phyloP scores from a whole-genome alignment of 805 yeast genomes.

The Zygosaccharomyces gambellarensis region DNA sequence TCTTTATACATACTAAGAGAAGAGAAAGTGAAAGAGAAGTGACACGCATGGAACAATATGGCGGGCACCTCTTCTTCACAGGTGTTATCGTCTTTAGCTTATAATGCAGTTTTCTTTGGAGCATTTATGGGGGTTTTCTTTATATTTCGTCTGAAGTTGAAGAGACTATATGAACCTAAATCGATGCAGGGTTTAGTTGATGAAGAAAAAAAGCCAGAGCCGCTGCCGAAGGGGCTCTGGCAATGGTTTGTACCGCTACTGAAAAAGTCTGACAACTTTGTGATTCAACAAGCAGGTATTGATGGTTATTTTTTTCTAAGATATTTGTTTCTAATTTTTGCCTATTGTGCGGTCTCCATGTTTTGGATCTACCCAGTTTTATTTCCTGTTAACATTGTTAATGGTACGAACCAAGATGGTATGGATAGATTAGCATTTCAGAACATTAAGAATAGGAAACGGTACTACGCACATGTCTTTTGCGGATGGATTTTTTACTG shows the following conservation, averaged over 20 bases:
- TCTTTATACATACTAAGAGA: not conserved
- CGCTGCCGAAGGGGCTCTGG: slow-evolving; percentile 63
- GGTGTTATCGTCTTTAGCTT: slow-evolving; percentile 64
- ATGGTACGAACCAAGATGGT: slow-evolving; percentile 59
- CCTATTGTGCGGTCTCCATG: slow-evolving; percentile 52
- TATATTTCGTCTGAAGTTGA: slow-evolving; percentile 60
- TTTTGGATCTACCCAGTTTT: slow-evolving; percentile 58
- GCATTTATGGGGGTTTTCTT: slow-evolving; percentile 59
- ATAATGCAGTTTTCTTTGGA: slow-evolving; percentile 64
- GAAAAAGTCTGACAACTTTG: slow-evolving; percentile 63
- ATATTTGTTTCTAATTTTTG: slow-evolving; percentile 56
- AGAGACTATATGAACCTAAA: slow-evolving; percentile 81
- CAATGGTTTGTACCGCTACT: slow-evolving; percentile 66
- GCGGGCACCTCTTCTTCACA: slow-evolving; percentile 59
- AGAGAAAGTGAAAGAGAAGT: not conserved
- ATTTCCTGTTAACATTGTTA: slow-evolving; percentile 77
- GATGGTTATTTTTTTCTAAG: slow-evolving; percentile 91
- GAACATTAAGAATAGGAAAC: slow-evolving; percentile 53
- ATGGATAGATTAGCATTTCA: slow-evolving; percentile 74
- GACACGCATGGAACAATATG: slow-evolving; percentile 8
- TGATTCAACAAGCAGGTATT: slow-evolving; percentile 83
- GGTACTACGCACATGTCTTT: slow-evolving; percentile 85
- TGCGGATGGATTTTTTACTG: slow-evolving; percentile 78
- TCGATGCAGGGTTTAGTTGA: slow-evolving; percentile 55
- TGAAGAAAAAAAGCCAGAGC: slow-evolving; percentile 64